phyloP scores from a whole-genome alignment of 2,329 filamentous ascomycete species.

The Penicillium palitans region DNA sequence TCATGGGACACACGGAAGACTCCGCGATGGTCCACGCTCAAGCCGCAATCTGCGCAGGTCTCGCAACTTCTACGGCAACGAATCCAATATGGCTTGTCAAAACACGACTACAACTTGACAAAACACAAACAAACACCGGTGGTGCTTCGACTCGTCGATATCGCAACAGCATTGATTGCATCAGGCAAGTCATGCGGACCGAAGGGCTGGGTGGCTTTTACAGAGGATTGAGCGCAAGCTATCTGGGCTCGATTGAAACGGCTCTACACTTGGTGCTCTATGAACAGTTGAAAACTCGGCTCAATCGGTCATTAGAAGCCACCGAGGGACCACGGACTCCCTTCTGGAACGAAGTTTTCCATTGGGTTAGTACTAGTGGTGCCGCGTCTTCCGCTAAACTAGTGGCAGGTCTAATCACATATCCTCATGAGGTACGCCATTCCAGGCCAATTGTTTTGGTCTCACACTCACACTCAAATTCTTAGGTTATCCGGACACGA shows the following conservation, averaged over 20 bases:
- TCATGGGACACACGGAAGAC: constrained; percentile 32
- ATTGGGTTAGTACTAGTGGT: constrained; percentile 36
- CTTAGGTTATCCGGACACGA: constrained; percentile 38
- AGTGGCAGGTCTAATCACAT: constrained; percentile 35
- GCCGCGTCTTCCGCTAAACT: constrained; percentile 39
- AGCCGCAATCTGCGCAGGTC: constrained; percentile 37
- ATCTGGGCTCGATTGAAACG: constrained; percentile 39
- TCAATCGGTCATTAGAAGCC: constrained; percentile 23
- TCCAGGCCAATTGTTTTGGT: too few relatives aligned
- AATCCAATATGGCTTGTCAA: constrained; percentile 56
- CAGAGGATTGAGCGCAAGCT: constrained; percentile 77
- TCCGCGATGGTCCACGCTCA: constrained; percentile 36
- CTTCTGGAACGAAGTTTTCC: constrained; percentile 27
- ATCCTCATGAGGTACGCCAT: constrained; percentile 37
- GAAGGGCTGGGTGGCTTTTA: constrained; percentile 87
- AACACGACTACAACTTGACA: constrained; percentile 65
- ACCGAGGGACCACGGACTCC: constrained; percentile 22
- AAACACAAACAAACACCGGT: constrained; percentile 29
- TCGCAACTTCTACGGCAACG: constrained; percentile 39
- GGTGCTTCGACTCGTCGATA: constrained; percentile 35
- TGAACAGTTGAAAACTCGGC: constrained; percentile 36
- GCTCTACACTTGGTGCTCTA: constrained; percentile 40
- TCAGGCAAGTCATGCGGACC: constrained; percentile 72
- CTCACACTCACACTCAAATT: neutral
- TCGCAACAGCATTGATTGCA: constrained; percentile 66